Percentiles rank a stretch among this genome's conserved stretches.
These are phyloP conservation scores for Coniochaeta sp. DNA, from an alignment of 2,329 filamentous ascomycete genomes.

Conservation along the genomic window DNA sequence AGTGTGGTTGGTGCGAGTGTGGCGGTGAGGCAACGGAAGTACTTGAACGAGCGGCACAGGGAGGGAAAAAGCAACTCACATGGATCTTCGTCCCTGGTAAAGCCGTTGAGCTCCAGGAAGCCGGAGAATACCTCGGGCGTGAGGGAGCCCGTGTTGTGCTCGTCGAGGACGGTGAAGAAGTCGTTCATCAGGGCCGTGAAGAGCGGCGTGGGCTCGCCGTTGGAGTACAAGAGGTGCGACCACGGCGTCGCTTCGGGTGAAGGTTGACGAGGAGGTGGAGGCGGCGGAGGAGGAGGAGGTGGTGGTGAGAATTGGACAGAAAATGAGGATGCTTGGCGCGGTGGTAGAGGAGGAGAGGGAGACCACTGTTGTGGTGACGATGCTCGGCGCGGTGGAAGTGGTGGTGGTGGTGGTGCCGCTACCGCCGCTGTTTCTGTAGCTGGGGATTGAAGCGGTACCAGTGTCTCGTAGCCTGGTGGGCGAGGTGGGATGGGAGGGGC, in stretches of 20 bases:
- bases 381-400: background rate
- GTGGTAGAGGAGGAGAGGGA: too few relatives aligned
- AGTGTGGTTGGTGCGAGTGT: too few relatives aligned
- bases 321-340: too few relatives aligned
- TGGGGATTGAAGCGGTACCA: slow-evolving; percentile 1
- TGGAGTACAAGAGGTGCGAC: slow-evolving; percentile 7
- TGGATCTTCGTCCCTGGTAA: slow-evolving; percentile 9
- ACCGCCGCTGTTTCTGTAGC: background rate
- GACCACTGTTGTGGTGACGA: background rate
- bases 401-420: background rate
- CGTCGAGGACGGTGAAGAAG: slow-evolving; percentile 11
- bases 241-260: too few relatives aligned
- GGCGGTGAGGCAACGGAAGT: background rate
- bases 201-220: slow-evolving; percentile 12
- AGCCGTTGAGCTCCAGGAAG: slow-evolving; percentile 11
- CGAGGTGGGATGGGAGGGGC: slow-evolving; percentile 14
- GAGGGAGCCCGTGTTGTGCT: slow-evolving; percentile 10
- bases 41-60: too few relatives aligned
- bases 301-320: too few relatives aligned
- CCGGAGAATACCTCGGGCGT: slow-evolving; percentile 11
- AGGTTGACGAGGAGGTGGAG: slow-evolving; percentile 2
- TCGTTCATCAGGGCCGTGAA: slow-evolving; percentile 10
- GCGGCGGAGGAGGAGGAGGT: too few relatives aligned
- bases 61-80: slow-evolving; percentile 7
- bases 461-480: slow-evolving; percentile 13